Evolutionary conservation across 441 rosid species (phyloP).

Genomic region (Oxalis stricta): DNA sequence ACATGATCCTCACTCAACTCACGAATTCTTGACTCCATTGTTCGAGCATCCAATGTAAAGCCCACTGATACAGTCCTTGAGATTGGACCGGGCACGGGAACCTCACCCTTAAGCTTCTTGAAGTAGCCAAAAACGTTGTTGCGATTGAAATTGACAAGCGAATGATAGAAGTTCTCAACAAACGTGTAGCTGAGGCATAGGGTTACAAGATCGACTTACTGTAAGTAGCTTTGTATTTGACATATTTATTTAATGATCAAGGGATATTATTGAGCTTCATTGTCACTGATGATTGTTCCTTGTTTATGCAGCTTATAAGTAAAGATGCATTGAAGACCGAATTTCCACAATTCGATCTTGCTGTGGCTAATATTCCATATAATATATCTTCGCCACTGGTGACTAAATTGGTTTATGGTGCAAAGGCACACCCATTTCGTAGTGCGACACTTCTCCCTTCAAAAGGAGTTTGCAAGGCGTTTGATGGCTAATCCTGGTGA

Average conservation of each 20-base stretch:
- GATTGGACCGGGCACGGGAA: constrained; percentile 85
- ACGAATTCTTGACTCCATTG: constrained; percentile 58
- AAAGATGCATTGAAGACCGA: constrained; percentile 67
- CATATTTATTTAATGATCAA: constrained; percentile 29
- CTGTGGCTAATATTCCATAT: constrained; percentile 79
- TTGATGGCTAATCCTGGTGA: constrained; percentile 77
- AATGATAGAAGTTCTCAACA: constrained; percentile 56
- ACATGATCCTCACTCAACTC: constrained; percentile 75
- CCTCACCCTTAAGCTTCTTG: constrained; percentile 67
- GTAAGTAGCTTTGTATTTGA: constrained; percentile 22
- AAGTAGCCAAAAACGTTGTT: constrained; percentile 40
- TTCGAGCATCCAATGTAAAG: constrained; percentile 32
- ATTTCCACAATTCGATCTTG: constrained; percentile 60
- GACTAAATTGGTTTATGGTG: constrained; percentile 68
- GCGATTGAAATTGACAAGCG: constrained; percentile 67
- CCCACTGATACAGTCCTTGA: constrained; percentile 55
- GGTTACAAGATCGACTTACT: constrained; percentile 27
- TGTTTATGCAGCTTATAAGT: constrained; percentile 40
- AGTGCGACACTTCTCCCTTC: constrained; percentile 75
- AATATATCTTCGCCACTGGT: constrained; percentile 74
- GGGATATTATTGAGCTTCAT: neutral
- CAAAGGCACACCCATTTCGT: constrained; percentile 35
- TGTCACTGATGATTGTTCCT: constrained; percentile 1
- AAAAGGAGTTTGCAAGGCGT: constrained; percentile 78
- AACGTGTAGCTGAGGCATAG: constrained; percentile 34